These are phyloP conservation scores for Phytophthora citrophthora DNA, from an alignment of 352 stramenopile species.

Conservation along the genomic window DNA sequence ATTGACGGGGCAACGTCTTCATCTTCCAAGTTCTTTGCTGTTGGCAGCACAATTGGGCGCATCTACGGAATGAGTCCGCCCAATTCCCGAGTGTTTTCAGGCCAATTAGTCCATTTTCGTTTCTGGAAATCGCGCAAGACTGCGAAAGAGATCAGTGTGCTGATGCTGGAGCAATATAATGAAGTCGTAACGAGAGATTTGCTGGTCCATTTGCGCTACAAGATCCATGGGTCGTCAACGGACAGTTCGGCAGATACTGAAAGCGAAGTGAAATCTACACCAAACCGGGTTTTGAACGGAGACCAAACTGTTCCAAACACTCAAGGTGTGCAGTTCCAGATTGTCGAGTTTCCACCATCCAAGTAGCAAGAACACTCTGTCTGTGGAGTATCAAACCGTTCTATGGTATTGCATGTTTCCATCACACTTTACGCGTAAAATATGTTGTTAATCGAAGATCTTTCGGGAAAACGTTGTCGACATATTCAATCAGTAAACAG, in stretches of 20 bases:
- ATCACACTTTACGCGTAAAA: not conserved
- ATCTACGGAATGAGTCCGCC: slow-evolving; percentile 12
- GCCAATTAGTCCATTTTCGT: slow-evolving; percentile 37
- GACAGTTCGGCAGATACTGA: not conserved
- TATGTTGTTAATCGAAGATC: no score
- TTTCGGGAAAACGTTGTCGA: no score
- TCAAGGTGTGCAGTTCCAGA: slow-evolving; percentile 30
- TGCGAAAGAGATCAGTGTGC: slow-evolving; percentile 18
- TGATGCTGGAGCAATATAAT: slow-evolving; percentile 34
- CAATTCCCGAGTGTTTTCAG: slow-evolving; percentile 25
- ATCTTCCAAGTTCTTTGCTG: slow-evolving; percentile 26
- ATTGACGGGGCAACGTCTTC: slow-evolving; percentile 6
- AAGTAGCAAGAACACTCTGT: slow-evolving; percentile 22
- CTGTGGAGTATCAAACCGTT: slow-evolving; percentile 13
- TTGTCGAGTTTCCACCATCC: slow-evolving; percentile 33
- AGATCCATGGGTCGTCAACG: slow-evolving; percentile 1
- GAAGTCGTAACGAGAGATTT: slow-evolving; percentile 21
- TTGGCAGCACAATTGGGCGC: slow-evolving; percentile 39
- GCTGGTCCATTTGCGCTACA: slow-evolving; percentile 33
- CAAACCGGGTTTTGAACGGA: slow-evolving; percentile 30
- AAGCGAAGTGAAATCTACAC: not conserved
- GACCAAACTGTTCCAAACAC: slow-evolving; percentile 22
- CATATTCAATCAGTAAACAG: no score
- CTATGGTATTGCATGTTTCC: no score
- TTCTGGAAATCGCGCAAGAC: slow-evolving; percentile 36